Conservation (phyloP, 176 grass and related monocot species). For the Zea mays region Zm-B73-REFERENCE-NAM-5.0 NC_050103.1:11748501-11749000, state of each 20-base stretch:
- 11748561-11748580: conserved; percentile 2
- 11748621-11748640: not conserved
- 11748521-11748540: conserved; percentile 6
- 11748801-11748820: conserved; percentile 60
- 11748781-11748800: conserved; percentile 65
- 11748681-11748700: not conserved
- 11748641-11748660: not conserved
- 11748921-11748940: no score
- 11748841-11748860: conserved; percentile 52
- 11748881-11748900: conserved; percentile 39
- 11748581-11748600: conserved; percentile 7
- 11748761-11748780: conserved; percentile 60
- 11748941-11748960: not conserved
- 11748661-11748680: not conserved
- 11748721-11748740: not conserved
- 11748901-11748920: conserved; percentile 5
- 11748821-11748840: conserved; percentile 46
- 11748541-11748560: conserved; percentile 19
- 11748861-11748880: conserved; percentile 4
- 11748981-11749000: not conserved
- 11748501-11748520: conserved; percentile 37
- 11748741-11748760: conserved; percentile 47
- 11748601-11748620: not conserved
- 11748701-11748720: not conserved
- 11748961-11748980: not conserved